Evolutionary conservation across 768 basidiomycete species (phyloP).

Genomic region (Lactifluus echinatus): DNA sequence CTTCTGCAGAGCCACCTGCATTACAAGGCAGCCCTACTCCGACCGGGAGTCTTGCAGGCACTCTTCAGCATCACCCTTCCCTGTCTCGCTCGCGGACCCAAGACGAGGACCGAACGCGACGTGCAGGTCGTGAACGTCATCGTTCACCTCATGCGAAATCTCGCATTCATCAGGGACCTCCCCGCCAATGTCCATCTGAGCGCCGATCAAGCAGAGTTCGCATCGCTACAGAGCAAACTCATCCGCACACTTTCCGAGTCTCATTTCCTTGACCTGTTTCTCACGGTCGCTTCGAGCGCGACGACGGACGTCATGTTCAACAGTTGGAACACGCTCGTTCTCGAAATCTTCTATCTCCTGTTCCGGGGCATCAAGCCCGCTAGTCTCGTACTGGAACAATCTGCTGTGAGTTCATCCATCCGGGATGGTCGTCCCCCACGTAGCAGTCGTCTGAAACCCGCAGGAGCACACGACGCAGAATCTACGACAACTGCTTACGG

Average conservation of each 20-base stretch:
- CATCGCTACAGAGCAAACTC: conserved; percentile 69
- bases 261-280: conserved; percentile 64
- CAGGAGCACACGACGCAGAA: conserved; percentile 57
- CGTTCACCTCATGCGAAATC: conserved; percentile 83
- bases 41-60: conserved; percentile 58
- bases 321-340: conserved; percentile 78
- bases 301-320: conserved; percentile 72
- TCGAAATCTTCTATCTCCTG: conserved; percentile 90
- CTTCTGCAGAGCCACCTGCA: conserved; percentile 71
- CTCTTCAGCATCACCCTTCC: conserved; percentile 72
- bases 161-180: conserved; percentile 88
- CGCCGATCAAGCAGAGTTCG: conserved; percentile 71
- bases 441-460: not conserved
- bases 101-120: conserved; percentile 72
- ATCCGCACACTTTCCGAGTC: conserved; percentile 63
- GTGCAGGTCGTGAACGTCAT: conserved; percentile 81
- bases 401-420: conserved; percentile 39
- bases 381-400: conserved; percentile 49
- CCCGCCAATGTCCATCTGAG: conserved; percentile 62
- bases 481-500: conserved; percentile 66
- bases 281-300: conserved; percentile 79
- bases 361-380: conserved; percentile 71
- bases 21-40: conserved; percentile 80
- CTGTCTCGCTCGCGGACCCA: conserved; percentile 57
- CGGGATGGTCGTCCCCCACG: not conserved